Evolutionary conservation across 2,329 filamentous ascomycete species (phyloP).

Genomic region (Monosporascus sp.): DNA sequence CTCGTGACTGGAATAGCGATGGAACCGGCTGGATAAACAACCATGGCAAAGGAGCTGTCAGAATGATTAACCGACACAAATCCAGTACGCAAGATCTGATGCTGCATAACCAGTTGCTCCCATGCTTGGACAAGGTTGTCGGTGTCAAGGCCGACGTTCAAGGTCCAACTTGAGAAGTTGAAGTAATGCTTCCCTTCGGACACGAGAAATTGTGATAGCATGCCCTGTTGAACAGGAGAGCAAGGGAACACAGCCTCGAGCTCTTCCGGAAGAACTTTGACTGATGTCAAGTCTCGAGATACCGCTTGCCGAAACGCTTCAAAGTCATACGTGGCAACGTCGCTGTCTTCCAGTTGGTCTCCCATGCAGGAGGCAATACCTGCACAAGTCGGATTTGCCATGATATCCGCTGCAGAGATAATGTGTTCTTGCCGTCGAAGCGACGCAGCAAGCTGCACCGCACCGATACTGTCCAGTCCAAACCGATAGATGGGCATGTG

Average conservation of each 20-base stretch:
- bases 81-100: slow-evolving; percentile 72
- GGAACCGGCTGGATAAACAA: slow-evolving; percentile 44
- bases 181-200: slow-evolving; percentile 67
- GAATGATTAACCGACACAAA: slow-evolving; percentile 60
- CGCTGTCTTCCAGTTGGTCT: background rate
- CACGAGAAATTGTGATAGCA: slow-evolving; percentile 68
- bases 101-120: slow-evolving; percentile 43
- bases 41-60: slow-evolving; percentile 66
- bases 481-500: slow-evolving; percentile 76
- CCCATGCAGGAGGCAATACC: slow-evolving; percentile 19
- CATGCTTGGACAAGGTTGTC: slow-evolving; percentile 52
- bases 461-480: slow-evolving; percentile 89
- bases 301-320: slow-evolving; percentile 31
- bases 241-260: slow-evolving; percentile 66
- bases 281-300: slow-evolving; percentile 19
- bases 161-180: slow-evolving; percentile 59
- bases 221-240: slow-evolving; percentile 72
- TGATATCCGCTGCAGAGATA: slow-evolving; percentile 66
- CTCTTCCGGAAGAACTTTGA: slow-evolving; percentile 12
- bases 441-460: slow-evolving; percentile 67
- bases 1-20: slow-evolving; percentile 14
- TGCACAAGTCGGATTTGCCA: slow-evolving; percentile 53
- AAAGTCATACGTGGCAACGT: slow-evolving; percentile 32
- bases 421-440: slow-evolving; percentile 55
- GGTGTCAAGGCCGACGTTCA: slow-evolving; percentile 37